These are phyloP conservation scores for Rachicladosporium sp. DNA, from an alignment of 2,329 filamentous ascomycete species.

Conservation along the genomic window DNA sequence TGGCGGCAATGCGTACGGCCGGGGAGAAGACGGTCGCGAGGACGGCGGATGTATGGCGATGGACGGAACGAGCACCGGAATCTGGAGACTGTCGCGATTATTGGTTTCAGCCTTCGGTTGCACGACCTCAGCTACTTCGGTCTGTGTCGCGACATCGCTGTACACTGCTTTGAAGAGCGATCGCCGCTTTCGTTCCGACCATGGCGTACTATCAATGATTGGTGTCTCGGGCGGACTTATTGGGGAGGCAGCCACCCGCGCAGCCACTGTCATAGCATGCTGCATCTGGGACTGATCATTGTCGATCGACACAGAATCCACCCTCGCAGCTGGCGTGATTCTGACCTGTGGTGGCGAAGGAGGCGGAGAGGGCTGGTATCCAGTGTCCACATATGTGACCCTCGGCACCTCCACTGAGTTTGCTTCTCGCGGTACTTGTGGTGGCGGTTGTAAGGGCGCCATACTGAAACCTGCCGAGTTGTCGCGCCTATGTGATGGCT, in stretches of 20 bases:
- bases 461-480: too few species aligned
- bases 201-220: constrained; percentile 26
- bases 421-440: too few species aligned
- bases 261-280: constrained; percentile 4
- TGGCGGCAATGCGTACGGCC: constrained; percentile 64
- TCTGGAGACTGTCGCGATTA: constrained; percentile 19
- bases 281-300: background rate
- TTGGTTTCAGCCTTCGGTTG: constrained; percentile 13
- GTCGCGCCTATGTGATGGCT: constrained; percentile 1
- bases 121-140: constrained; percentile 14
- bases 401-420: constrained; percentile 9
- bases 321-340: constrained; percentile 1
- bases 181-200: constrained; percentile 11
- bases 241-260: constrained; percentile 24
- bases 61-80: constrained; percentile 42
- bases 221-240: constrained; percentile 56
- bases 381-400: constrained; percentile 57
- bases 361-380: constrained; percentile 72
- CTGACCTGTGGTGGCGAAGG: constrained; percentile 50
- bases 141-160: constrained; percentile 22
- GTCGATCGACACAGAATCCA: constrained; percentile 1
- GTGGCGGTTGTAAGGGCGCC: too few species aligned
- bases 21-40: constrained; percentile 70
- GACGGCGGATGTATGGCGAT: constrained; percentile 86
- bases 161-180: constrained; percentile 12